Base-by-base conservation (phyloP, 192 early-diverging fungal species). In the Coemansia sp. region DNA sequence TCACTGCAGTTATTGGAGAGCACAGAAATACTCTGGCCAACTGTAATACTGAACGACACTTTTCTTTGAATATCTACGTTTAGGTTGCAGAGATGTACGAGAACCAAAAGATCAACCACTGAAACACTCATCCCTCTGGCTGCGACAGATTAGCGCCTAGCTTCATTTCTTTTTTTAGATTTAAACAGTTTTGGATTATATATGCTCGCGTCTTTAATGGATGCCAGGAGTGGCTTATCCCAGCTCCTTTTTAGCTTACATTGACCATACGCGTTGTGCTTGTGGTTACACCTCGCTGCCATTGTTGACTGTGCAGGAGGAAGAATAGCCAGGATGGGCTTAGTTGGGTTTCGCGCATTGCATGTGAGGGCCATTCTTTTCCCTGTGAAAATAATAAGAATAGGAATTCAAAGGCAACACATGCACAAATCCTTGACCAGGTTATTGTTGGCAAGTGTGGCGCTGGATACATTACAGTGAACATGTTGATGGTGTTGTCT, bases 51-150 rank as follows among this genome's bases (percentile, higher is more conserved):
- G n/a, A n/a, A n/a, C n/a, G n/a, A n/a, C n/a, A n/a, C n/a, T n/a
- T n/a, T n/a, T n/a, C n/a, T n/a, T n/a, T n/a, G n/a, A n/a, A n/a
- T n/a, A n/a, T n/a, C n/a, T 17, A 33, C 33, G 19, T 27, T 61
- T 80, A 80, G 77, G 68, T 83, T 40, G 77, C 78, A 30, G 81
- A 85, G 29, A 85, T 85, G 83, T 85, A 85, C 62, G 74, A 72
- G 58, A 69, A 63, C 27, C 83, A 85, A 55, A 75, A 83, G 57
- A 66, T 83, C 60, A 78, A 81, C 41, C 73, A 72, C 11, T 74
- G 20, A 44, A 23, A 7, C 17, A 13, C 4, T 17, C 38, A 13
- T 41, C 38, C 38, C 17, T 17, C 0, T 41, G 38, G 1, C 2
- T 41, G 38, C 38, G 38, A 41, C 38, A 17, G 38, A 13, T 17